phyloP scores from a whole-genome alignment of 2,329 filamentous ascomycete genomes.

The Fusarium continuum region DNA sequence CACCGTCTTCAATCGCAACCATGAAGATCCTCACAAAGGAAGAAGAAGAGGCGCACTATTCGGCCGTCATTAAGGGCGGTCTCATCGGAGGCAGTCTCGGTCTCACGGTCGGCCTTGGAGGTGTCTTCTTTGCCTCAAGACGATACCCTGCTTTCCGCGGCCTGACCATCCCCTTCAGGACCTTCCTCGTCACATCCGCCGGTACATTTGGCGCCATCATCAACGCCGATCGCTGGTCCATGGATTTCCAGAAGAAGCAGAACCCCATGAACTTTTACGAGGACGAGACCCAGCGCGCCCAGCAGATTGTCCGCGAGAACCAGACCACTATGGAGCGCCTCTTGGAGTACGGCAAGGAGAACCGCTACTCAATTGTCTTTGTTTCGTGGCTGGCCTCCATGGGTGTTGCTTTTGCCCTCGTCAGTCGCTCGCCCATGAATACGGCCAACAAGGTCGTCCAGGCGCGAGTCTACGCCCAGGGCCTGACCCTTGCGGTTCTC shows the following conservation, averaged over 20 bases:
- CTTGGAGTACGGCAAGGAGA: conserved; percentile 77
- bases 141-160: conserved; percentile 81
- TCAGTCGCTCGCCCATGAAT: conserved; percentile 78
- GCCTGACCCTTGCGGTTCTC: conserved; percentile 83
- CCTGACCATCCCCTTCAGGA: conserved; percentile 88
- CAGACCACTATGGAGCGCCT: conserved; percentile 68
- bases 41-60: conserved; percentile 89
- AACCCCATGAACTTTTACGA: conserved; percentile 75
- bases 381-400: conserved; percentile 84
- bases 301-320: conserved; percentile 63
- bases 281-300: conserved; percentile 67
- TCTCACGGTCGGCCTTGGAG: conserved; percentile 70
- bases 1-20: conserved; percentile 44
- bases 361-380: conserved; percentile 89
- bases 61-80: conserved; percentile 81
- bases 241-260: conserved; percentile 72
- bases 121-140: conserved; percentile 72
- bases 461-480: conserved; percentile 93
- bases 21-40: conserved; percentile 98
- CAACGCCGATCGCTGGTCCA: conserved; percentile 76
- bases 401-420: conserved; percentile 76
- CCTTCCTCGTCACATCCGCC: conserved; percentile 85
- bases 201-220: conserved; percentile 90
- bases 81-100: conserved; percentile 76
- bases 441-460: conserved; percentile 90